Percentiles rank a stretch among this genome's conserved stretches.
phyloP scores from a whole-genome alignment of 2,329 filamentous ascomycete genomes.

The Colletotrichum sp. region DNA sequence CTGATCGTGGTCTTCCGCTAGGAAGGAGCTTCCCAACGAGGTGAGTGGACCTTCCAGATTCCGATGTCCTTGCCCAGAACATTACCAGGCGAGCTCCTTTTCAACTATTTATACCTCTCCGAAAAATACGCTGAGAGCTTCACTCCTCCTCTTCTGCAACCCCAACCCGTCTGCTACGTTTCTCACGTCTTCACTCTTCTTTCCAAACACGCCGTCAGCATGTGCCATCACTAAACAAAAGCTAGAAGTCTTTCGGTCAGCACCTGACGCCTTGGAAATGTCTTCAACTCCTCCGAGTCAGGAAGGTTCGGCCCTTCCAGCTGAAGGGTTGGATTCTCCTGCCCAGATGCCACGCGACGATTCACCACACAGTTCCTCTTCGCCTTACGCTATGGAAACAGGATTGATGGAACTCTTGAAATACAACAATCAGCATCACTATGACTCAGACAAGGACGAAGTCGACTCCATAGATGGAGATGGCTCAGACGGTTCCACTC shows the following conservation, averaged over 20 bases:
- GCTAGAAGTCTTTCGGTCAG: neutral
- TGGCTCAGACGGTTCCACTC: neutral
- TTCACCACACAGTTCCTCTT: neutral
- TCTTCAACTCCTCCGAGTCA: neutral
- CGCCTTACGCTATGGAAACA: neutral
- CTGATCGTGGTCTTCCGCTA: neutral
- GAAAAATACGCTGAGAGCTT: neutral
- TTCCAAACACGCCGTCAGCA: neutral
- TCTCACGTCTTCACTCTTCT: neutral
- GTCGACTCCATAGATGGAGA: conserved; percentile 10
- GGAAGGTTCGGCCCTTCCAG: neutral
- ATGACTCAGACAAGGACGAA: conserved; percentile 11
- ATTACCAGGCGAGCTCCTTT: neutral
- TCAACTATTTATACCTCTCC: neutral
- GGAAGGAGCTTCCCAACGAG: neutral
- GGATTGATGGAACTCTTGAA: neutral
- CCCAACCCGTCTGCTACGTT: neutral
- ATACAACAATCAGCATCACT: neutral
- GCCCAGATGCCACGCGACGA: neutral
- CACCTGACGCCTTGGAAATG: neutral
- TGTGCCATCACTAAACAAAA: neutral
- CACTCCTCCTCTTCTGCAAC: neutral
- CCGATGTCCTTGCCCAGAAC: neutral
- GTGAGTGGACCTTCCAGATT: neutral
- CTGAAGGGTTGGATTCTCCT: neutral